Conservation (phyloP, 2,329 filamentous ascomycete genomes). For the Xylariaceae sp. region DNA sequence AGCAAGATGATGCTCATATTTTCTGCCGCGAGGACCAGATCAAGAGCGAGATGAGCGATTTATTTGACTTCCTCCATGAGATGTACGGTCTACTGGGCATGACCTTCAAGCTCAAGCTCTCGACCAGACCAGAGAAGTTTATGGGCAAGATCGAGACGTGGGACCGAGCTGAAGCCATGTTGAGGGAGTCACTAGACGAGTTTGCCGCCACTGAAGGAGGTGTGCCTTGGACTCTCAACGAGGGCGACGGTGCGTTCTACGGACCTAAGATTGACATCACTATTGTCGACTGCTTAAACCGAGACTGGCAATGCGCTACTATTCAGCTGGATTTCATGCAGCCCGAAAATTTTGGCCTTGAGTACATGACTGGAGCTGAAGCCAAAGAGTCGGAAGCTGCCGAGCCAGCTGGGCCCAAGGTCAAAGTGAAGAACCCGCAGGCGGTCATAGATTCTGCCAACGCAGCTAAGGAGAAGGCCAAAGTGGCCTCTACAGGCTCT, state of each 20-base stretch:
- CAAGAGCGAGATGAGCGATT: conserved; percentile 34
- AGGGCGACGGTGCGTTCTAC: conserved; percentile 96
- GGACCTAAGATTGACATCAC: conserved; percentile 98
- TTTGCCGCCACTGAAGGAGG: conserved; percentile 58
- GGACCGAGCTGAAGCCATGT: conserved; percentile 79
- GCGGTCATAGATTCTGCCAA: conserved; percentile 23
- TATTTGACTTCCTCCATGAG: conserved; percentile 66
- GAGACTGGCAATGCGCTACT: conserved; percentile 83
- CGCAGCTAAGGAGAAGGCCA: conserved; percentile 28
- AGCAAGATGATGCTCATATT: conserved; percentile 89
- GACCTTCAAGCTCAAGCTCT: conserved; percentile 90
- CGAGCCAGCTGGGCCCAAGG: conserved; percentile 13
- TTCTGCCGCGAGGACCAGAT: conserved; percentile 63
- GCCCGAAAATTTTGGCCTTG: conserved; percentile 79
- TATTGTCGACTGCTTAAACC: conserved; percentile 79
- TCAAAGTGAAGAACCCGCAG: conserved; percentile 32
- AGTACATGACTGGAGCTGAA: conserved; percentile 66
- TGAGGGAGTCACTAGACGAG: conserved; percentile 73
- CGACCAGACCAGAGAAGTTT: conserved; percentile 83
- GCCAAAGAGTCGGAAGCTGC: conserved; percentile 30
- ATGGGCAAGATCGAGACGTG: conserved; percentile 84
- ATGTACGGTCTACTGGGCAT: conserved; percentile 81
- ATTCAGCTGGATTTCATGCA: conserved; percentile 93
- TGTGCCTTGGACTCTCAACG: conserved; percentile 82
- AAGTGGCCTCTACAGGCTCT: conserved; percentile 26